These are phyloP conservation scores for Adenanthera pavonina DNA, from an alignment of 306 rosid genomes.

Conservation along the genomic window DNA sequence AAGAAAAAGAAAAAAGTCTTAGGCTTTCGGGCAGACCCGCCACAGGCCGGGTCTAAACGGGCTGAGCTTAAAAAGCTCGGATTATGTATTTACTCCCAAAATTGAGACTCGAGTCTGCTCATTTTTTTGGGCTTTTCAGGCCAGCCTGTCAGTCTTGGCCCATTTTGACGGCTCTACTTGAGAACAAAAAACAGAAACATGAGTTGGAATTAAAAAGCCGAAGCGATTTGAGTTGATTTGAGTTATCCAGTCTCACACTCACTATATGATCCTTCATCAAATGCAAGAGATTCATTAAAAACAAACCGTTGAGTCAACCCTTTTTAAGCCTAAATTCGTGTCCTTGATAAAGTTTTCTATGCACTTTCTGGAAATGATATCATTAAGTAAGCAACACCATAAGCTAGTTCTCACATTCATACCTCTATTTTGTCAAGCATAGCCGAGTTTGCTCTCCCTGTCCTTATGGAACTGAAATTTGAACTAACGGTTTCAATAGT, in stretches of 20 bases:
- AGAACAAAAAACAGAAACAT: background rate
- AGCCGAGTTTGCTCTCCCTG: constrained; percentile 85
- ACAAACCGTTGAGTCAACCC: background rate
- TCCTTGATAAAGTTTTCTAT: background rate
- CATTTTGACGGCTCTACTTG: no score
- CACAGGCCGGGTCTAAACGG: no score
- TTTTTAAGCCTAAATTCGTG: background rate
- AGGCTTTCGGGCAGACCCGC: no score
- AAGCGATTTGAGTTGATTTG: no score
- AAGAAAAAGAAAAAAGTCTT: no score
- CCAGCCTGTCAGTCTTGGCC: no score
- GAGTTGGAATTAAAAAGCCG: no score
- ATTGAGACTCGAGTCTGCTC: no score
- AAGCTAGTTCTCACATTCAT: constrained; percentile 22
- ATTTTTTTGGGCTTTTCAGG: no score
- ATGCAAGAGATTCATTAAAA: constrained; percentile 3
- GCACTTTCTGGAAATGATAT: background rate
- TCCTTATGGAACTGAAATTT: constrained; percentile 85
- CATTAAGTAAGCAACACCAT: constrained; percentile 1
- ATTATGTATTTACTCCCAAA: no score
- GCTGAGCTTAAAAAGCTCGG: no score
- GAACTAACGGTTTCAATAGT: constrained; percentile 73
- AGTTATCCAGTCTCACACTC: constrained; percentile 1
- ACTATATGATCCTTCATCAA: background rate
- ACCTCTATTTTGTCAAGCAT: constrained; percentile 98